These are phyloP conservation scores for Salinomyces thailandicus DNA, from an alignment of 2,329 filamentous ascomycete genomes.

Conservation along the genomic window DNA sequence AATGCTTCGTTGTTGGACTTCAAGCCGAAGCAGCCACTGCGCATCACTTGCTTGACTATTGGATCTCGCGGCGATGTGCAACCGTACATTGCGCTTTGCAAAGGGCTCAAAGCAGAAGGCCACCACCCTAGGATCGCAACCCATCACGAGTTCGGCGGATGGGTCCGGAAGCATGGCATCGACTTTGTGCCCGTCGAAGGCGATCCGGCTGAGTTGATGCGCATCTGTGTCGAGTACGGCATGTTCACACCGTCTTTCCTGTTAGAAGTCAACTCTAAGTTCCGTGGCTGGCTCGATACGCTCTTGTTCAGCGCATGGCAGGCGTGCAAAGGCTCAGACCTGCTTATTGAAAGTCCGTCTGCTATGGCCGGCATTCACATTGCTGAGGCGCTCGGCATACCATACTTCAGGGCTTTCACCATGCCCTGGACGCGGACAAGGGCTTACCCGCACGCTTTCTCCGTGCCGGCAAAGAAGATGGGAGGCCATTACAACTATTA, in stretches of 20 bases:
- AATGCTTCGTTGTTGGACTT: slow-evolving; percentile 82
- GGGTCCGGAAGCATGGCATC: slow-evolving; percentile 88
- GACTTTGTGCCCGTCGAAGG: slow-evolving; percentile 82
- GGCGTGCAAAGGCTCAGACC: slow-evolving; percentile 75
- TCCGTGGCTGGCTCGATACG: slow-evolving; percentile 90
- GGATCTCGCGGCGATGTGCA: slow-evolving; percentile 94
- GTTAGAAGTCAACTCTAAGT: slow-evolving; percentile 73
- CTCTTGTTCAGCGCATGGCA: slow-evolving; percentile 70
- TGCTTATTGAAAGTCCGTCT: slow-evolving; percentile 89
- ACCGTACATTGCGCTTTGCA: slow-evolving; percentile 93
- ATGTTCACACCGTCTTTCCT: slow-evolving; percentile 93
- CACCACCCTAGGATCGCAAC: slow-evolving; percentile 83
- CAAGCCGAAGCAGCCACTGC: slow-evolving; percentile 69
- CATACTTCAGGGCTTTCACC: slow-evolving; percentile 93
- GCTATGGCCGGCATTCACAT: slow-evolving; percentile 98
- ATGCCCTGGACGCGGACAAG: slow-evolving; percentile 98
- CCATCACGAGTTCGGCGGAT: slow-evolving; percentile 77
- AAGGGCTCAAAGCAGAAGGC: slow-evolving; percentile 76
- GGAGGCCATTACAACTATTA: slow-evolving; percentile 92
- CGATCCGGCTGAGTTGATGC: slow-evolving; percentile 89
- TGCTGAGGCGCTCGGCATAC: slow-evolving; percentile 81
- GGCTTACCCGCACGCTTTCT: slow-evolving; percentile 93
- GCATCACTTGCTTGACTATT: slow-evolving; percentile 88
- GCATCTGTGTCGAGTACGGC: slow-evolving; percentile 89
- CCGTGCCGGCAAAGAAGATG: slow-evolving; percentile 85